phyloP scores from a whole-genome alignment of 148 eudicot species.

The Diospyros lotus region DNA sequence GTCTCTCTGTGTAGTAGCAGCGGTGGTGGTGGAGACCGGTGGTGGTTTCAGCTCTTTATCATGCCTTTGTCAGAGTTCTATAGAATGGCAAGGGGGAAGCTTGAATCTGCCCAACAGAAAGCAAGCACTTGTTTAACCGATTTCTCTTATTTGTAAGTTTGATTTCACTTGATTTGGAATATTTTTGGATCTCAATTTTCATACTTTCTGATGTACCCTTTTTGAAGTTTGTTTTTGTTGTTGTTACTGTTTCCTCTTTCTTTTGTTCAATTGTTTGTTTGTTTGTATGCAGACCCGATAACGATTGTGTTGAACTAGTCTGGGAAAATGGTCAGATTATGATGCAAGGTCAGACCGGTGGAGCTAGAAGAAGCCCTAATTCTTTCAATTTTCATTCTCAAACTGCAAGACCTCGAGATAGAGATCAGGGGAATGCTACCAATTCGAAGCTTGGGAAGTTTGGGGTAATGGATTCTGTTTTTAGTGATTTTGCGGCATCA shows the following conservation, averaged over 20 bases:
- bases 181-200: neutral
- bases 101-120: slow-evolving; percentile 43
- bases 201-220: slow-evolving; percentile 6
- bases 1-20: neutral
- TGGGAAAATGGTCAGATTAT: slow-evolving; percentile 78
- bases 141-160: slow-evolving; percentile 52
- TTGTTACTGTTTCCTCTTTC: neutral
- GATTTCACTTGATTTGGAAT: slow-evolving; percentile 8
- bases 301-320: slow-evolving; percentile 63
- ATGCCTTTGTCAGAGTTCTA: slow-evolving; percentile 81
- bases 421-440: slow-evolving; percentile 19
- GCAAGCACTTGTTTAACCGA: slow-evolving; percentile 29
- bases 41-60: slow-evolving; percentile 11
- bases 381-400: slow-evolving; percentile 37
- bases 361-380: slow-evolving; percentile 27
- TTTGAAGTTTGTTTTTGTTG: neutral
- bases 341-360: slow-evolving; percentile 74
- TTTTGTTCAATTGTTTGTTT: slow-evolving; percentile 18
- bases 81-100: slow-evolving; percentile 47
- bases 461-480: slow-evolving; percentile 34
- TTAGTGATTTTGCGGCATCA: slow-evolving; percentile 35
- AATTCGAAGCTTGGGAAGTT: slow-evolving; percentile 36
- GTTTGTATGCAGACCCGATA: slow-evolving; percentile 44
- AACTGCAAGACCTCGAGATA: slow-evolving; percentile 33
- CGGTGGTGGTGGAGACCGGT: neutral